phyloP scores from a whole-genome alignment of 768 basidiomycete genomes.

The Fibroporia radiculosa region DNA sequence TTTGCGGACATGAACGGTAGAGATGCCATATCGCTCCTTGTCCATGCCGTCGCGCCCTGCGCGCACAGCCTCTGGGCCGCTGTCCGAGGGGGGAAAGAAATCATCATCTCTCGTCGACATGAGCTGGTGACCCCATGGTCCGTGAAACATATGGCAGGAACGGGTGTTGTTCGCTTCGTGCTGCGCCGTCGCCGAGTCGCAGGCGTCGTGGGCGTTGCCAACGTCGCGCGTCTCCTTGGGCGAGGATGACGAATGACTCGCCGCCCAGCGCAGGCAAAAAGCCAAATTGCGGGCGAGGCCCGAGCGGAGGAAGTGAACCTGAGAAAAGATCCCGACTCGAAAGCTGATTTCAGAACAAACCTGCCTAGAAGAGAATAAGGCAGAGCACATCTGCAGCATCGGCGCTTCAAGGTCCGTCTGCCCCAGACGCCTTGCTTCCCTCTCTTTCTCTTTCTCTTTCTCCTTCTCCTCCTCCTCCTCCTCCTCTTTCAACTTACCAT shows the following conservation, averaged over 20 bases:
- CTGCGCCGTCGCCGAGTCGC: no score
- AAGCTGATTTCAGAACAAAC: constrained; percentile 1
- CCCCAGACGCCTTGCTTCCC: constrained; percentile 10
- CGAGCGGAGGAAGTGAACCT: not conserved
- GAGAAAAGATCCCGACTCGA: constrained; percentile 1
- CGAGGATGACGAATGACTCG: not conserved
- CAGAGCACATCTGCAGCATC: constrained; percentile 16
- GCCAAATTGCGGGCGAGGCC: not conserved
- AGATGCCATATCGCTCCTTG: not conserved
- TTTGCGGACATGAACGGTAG: not conserved
- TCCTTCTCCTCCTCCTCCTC: constrained; percentile 1
- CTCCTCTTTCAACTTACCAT: constrained; percentile 7
- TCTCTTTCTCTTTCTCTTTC: constrained; percentile 4
- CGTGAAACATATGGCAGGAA: no score
- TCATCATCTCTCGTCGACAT: no score
- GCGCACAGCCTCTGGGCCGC: not conserved
- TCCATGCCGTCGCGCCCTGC: constrained; percentile 2
- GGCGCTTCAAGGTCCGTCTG: constrained; percentile 7
- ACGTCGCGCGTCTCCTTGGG: no score
- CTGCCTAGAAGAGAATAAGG: constrained; percentile 24
- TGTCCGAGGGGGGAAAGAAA: no score
- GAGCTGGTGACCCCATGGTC: no score
- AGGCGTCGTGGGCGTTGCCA: no score
- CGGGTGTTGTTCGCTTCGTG: no score
- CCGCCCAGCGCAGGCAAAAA: not conserved